phyloP scores from a whole-genome alignment of 1,284 basidiomycete species.

The Boletus subluridellus region DNA sequence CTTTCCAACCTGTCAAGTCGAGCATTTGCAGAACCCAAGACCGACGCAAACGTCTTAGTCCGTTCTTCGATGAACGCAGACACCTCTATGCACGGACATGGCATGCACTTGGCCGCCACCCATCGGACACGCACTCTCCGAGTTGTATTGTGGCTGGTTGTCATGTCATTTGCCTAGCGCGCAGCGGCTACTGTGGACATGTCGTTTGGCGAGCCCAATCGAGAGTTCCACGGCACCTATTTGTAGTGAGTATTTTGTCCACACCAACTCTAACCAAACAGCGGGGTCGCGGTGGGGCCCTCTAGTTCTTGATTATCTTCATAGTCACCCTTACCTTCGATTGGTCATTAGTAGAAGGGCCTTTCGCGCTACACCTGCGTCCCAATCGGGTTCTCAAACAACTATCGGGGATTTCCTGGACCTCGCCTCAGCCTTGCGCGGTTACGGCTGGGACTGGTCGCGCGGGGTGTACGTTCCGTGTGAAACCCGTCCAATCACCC shows the following conservation, averaged over 20 bases:
- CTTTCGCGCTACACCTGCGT: conserved; percentile 2
- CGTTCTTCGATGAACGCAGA: too few relatives aligned
- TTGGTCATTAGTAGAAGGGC: conserved; percentile 14
- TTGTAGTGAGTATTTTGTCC: conserved; percentile 31
- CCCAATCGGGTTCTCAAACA: neutral
- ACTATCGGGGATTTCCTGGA: too few relatives aligned
- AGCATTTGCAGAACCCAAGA: too few relatives aligned
- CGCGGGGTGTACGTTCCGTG: too few relatives aligned
- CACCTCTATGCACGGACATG: too few relatives aligned
- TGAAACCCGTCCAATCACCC: conserved; percentile 18
- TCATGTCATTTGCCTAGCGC: conserved; percentile 40
- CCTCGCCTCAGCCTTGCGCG: too few relatives aligned
- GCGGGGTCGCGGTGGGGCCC: neutral
- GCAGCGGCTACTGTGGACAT: conserved; percentile 44
- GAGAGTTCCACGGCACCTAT: conserved; percentile 38
- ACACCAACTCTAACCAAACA: neutral
- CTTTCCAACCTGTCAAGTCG: too few relatives aligned
- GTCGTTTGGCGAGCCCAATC: conserved; percentile 32
- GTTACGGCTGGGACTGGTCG: too few relatives aligned
- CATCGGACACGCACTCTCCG: conserved; percentile 39
- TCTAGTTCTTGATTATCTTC: conserved; percentile 12
- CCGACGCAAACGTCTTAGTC: too few relatives aligned
- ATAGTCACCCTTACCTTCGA: conserved; percentile 16
- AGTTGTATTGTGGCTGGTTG: conserved; percentile 43
- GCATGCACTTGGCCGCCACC: neutral